Evolutionary conservation across 345 rosid species (phyloP).

Genomic region (Hibiscus mutabilis): DNA sequence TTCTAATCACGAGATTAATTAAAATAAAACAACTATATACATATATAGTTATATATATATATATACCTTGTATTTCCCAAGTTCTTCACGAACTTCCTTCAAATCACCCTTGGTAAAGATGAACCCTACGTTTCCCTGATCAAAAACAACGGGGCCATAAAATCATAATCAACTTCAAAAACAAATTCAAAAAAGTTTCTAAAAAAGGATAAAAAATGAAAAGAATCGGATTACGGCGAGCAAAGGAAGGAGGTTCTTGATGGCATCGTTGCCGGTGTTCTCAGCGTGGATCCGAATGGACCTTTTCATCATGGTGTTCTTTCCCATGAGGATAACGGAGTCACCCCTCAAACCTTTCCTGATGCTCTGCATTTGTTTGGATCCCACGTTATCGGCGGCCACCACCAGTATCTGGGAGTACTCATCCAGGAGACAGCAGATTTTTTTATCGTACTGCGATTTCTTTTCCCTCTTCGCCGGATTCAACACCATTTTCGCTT

Average conservation of each 20-base stretch:
- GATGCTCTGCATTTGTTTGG: constrained; percentile 65
- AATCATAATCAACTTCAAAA: not conserved
- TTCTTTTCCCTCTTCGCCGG: constrained; percentile 28
- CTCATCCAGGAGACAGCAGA: constrained; percentile 65
- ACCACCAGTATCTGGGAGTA: constrained; percentile 55
- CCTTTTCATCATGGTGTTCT: constrained; percentile 85
- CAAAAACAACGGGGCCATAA: not conserved
- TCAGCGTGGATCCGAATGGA: constrained; percentile 60
- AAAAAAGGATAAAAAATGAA: too few species aligned
- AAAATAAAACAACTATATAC: not conserved
- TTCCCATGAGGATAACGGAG: constrained; percentile 61
- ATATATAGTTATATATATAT: not conserved
- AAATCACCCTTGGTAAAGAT: constrained; percentile 75
- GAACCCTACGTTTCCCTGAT: constrained; percentile 65
- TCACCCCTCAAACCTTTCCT: constrained; percentile 60
- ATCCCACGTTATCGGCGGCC: constrained; percentile 72
- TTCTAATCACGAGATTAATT: not conserved
- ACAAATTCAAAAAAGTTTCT: not conserved
- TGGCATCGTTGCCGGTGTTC: constrained; percentile 32
- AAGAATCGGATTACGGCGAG: constrained; percentile 30
- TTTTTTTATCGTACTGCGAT: constrained; percentile 50
- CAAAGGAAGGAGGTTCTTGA: constrained; percentile 46
- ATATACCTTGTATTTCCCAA: constrained; percentile 62
- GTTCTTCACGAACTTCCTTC: constrained; percentile 69
- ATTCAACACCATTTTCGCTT: constrained; percentile 1